Percentiles rank a stretch among this genome's conserved stretches.
Conservation (phyloP, 441 rosid genomes). For the Arabidopsis hybrid region DNA sequence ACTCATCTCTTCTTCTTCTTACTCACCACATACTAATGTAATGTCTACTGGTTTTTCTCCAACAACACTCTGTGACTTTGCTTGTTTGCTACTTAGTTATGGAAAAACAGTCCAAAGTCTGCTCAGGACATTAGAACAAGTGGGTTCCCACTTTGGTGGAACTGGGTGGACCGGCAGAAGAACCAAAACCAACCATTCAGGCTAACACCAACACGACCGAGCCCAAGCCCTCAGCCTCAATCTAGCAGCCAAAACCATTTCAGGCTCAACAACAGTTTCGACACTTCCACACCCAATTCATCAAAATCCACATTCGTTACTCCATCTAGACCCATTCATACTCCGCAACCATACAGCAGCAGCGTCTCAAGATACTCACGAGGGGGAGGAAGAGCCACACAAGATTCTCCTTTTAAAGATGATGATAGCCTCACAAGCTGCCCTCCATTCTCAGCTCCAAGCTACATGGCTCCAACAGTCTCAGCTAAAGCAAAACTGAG, state of each 20-base stretch:
- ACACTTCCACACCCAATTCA: slow-evolving; percentile 52
- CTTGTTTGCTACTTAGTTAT: slow-evolving; percentile 47
- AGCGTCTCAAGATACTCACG: slow-evolving; percentile 60
- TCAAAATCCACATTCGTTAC: slow-evolving; percentile 56
- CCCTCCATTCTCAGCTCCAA: slow-evolving; percentile 87
- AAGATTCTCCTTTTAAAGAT: slow-evolving; percentile 74
- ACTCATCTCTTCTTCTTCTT: background rate
- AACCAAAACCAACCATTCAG: slow-evolving; percentile 54
- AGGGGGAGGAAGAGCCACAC: slow-evolving; percentile 52
- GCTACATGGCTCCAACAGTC: slow-evolving; percentile 82
- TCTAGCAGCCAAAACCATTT: slow-evolving; percentile 50
- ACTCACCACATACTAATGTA: background rate
- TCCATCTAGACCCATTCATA: slow-evolving; percentile 53
- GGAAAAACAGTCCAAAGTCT: slow-evolving; percentile 54
- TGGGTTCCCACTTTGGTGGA: slow-evolving; percentile 96
- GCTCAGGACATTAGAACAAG: slow-evolving; percentile 58
- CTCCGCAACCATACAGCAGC: slow-evolving; percentile 51
- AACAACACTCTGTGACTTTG: background rate
- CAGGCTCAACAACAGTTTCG: slow-evolving; percentile 67
- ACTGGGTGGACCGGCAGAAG: slow-evolving; percentile 80
- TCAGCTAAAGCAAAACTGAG: slow-evolving; percentile 84
- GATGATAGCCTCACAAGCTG: slow-evolving; percentile 92
- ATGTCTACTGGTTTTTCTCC: background rate
- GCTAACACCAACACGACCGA: slow-evolving; percentile 45
- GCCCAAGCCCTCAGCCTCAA: slow-evolving; percentile 61